Percentiles rank a stretch among this genome's conserved stretches.
phyloP scores from a whole-genome alignment of 805 yeast species.

The Schwanniomyces vanrijiae region DNA sequence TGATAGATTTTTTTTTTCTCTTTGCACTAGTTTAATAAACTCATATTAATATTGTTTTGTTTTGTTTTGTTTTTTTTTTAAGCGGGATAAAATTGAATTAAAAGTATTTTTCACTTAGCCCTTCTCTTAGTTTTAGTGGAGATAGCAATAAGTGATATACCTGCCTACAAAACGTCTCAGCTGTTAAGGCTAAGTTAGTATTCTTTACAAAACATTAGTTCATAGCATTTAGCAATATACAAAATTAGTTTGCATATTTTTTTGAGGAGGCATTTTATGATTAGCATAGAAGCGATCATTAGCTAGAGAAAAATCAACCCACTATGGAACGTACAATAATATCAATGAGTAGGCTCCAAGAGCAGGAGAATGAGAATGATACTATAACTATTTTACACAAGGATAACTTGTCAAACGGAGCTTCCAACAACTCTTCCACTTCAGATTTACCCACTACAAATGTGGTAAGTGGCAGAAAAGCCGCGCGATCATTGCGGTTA shows the following conservation, averaged over 20 bases:
- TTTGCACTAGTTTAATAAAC: not conserved
- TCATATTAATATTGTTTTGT: not conserved
- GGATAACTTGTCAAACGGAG: not conserved
- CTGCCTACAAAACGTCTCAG: not conserved
- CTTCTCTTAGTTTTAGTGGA: not conserved
- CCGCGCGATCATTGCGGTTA: conserved; percentile 55
- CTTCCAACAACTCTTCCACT: not conserved
- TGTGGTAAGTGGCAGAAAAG: conserved; percentile 51
- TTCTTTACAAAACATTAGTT: not conserved
- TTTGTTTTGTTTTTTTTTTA: not conserved
- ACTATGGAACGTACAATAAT: not conserved
- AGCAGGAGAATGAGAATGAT: not conserved
- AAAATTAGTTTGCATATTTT: not conserved
- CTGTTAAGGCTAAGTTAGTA: not conserved
- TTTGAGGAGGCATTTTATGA: not conserved
- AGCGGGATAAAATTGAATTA: not conserved
- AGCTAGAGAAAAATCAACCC: not conserved
- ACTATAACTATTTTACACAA: not conserved
- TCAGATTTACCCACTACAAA: conserved; percentile 4
- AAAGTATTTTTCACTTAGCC: not conserved
- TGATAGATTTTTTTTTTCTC: not conserved
- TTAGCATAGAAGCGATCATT: not conserved
- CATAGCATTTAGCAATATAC: not conserved
- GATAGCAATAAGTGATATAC: not conserved
- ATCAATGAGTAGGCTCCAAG: not conserved